Base-by-base conservation (phyloP, 2,329 filamentous ascomycete genomes). In the Fusarium brevicatenulatum region DNA sequence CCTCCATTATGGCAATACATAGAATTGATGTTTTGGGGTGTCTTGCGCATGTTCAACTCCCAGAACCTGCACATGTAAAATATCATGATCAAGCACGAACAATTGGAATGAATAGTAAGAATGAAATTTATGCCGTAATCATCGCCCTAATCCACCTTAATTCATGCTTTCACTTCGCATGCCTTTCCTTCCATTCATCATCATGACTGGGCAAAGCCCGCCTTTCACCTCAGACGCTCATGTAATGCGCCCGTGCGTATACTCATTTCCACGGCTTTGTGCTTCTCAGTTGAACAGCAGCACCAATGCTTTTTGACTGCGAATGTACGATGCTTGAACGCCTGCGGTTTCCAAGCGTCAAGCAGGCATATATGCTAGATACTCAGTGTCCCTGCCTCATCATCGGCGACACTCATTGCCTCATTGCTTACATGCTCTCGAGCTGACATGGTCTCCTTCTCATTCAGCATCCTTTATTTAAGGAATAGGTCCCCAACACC, bases 401-500 rank as follows among this genome's bases (percentile, higher is more conserved):
- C 46, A 37, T 59, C 34, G 39, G 39, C 43, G 34, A 56, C 44
- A 68, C 68, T 36, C 44, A 63, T 63, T 53, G 46, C 47, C 53
- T 43, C 28, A 37, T 39, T 44, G 56, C 55, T 52, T 63, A 67
- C 63, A 73, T 53, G 53, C 19, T 44, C 54, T 49, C 30, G 63
- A 18, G 39, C 59, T 50, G 44, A 44, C 43, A 46, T 54, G n/a
- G 36, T 39, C 47, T 49, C 44, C 43, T 44, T 46, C 53, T 66
- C 56, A 47, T 47, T 44, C 53, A 28, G 21, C 52, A 32, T 25
- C 59, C 53, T 70, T 81, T 80, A 84, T 78, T 81, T 81, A 73
- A 91, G 86, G 82, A 91, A 91, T 78, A 92, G 84, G 78, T 92
- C 90, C 47, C 87, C 87, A 71, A 84, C 86, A 50, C 90, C 90